Conservation (phyloP, 2,329 filamentous ascomycete species). For the Paracoccidioides brasiliensis region DNA sequence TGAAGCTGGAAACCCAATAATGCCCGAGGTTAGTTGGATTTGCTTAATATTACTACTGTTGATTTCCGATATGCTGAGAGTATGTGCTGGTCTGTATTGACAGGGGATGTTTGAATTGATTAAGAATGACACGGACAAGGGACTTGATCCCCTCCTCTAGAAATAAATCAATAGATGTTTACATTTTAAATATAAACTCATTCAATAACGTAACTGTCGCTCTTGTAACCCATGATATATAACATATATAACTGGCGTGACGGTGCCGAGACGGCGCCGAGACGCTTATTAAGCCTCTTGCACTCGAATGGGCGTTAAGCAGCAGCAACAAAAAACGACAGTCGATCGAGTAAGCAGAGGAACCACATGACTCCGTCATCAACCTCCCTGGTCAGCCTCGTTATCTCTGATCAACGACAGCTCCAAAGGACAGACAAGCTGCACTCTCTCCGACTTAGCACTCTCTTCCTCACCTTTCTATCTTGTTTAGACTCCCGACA, state of each 20-base stretch:
- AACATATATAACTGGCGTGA: no score
- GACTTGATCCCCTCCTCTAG: slow-evolving; percentile 73
- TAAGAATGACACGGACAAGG: slow-evolving; percentile 84
- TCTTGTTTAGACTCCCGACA: no score
- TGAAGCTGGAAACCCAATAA: slow-evolving; percentile 63
- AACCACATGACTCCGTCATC: not conserved
- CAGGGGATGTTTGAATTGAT: slow-evolving; percentile 94
- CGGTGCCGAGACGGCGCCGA: no score
- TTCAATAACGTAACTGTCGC: no score
- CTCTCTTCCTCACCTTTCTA: no score
- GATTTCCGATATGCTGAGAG: not conserved
- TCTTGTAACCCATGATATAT: no score
- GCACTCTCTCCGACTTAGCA: no score
- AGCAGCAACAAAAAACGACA: no score
- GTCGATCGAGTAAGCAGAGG: not conserved
- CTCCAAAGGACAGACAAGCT: no score
- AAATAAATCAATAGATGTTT: not conserved
- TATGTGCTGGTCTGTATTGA: not conserved
- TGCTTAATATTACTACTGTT: not conserved
- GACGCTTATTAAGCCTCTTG: not conserved
- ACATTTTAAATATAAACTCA: not conserved
- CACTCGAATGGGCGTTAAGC: no score
- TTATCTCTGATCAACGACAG: no score
- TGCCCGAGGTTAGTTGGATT: slow-evolving; percentile 57
- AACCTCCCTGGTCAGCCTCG: no score